Conservation (phyloP, 2,329 filamentous ascomycete genomes). For the Xylaria sp. region DNA sequence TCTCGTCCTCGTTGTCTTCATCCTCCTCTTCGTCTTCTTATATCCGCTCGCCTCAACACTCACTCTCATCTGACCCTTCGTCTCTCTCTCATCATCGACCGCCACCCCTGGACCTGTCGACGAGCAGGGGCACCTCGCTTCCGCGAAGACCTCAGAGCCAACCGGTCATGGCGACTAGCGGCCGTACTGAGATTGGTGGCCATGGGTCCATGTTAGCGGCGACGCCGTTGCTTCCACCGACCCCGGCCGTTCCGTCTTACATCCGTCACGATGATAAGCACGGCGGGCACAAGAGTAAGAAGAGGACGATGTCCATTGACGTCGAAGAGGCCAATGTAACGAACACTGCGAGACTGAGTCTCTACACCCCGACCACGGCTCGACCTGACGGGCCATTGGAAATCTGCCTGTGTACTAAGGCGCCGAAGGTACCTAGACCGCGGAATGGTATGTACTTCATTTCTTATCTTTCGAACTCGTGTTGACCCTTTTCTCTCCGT, state of each 20-base stretch:
- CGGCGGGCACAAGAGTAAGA: conserved; percentile 30
- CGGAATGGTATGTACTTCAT: conserved; percentile 48
- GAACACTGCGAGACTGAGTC: conserved; percentile 32
- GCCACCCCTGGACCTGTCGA: conserved; percentile 9
- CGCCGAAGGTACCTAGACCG: conserved; percentile 53
- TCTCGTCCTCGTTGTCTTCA: conserved; percentile 21
- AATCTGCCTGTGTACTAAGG: conserved; percentile 53
- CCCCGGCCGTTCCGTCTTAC: conserved; percentile 10
- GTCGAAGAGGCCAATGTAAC: conserved; percentile 40
- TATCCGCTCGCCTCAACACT: conserved; percentile 15
- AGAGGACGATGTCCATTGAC: conserved; percentile 44
- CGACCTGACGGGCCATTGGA: conserved; percentile 32
- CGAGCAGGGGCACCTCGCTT: conserved; percentile 4
- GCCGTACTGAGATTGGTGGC: conserved; percentile 11
- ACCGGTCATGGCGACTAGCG: conserved; percentile 23
- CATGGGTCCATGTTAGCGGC: conserved; percentile 11
- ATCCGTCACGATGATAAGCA: conserved; percentile 9
- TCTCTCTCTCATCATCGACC: conserved; percentile 14
- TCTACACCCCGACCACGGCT: conserved; percentile 34
- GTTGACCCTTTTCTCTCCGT: conserved; percentile 12
- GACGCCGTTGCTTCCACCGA: conserved; percentile 15
- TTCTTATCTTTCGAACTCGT: conserved; percentile 12
- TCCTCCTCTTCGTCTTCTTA: conserved; percentile 17
- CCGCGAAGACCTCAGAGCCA: conserved; percentile 24
- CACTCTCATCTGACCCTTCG: conserved; percentile 14